These are phyloP conservation scores for Eragrostis tef DNA, from an alignment of 202 grass and related monocot species.

Conservation along the genomic window DNA sequence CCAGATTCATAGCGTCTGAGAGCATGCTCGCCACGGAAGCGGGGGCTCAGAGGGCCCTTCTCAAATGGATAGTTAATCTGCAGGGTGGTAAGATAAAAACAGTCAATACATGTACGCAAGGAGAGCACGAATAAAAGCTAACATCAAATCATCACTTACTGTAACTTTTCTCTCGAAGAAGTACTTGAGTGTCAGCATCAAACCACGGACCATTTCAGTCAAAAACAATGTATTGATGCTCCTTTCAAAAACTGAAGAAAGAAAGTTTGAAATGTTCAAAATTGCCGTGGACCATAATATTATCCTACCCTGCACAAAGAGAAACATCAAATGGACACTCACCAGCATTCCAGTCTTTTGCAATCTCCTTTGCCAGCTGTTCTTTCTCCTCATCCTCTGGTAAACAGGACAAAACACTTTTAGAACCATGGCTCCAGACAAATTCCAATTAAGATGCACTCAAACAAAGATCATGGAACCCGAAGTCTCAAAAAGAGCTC, in stretches of 20 bases:
- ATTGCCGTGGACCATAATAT: neutral
- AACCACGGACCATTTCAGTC: conserved; percentile 96
- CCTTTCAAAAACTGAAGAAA: conserved; percentile 80
- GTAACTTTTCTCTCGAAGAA: conserved; percentile 93
- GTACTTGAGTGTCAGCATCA: conserved; percentile 91
- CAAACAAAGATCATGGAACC: neutral
- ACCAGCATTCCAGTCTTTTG: conserved; percentile 95
- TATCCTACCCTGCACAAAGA: neutral
- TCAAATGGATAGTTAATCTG: conserved; percentile 99
- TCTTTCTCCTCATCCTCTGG: conserved; percentile 87
- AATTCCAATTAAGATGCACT: no score
- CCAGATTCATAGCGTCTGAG: conserved; percentile 92
- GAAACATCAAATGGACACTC: conserved; percentile 30
- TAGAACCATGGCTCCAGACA: neutral
- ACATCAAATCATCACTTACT: conserved; percentile 55
- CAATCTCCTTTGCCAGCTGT: conserved; percentile 77
- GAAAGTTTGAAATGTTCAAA: conserved; percentile 7
- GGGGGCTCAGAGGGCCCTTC: conserved; percentile 96
- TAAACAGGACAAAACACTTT: conserved; percentile 24
- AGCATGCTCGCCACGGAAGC: conserved; percentile 97
- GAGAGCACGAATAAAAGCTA: neutral
- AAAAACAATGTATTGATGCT: conserved; percentile 92
- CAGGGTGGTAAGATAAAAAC: conserved; percentile 18
- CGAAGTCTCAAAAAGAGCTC: neutral
- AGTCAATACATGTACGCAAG: conserved; percentile 15